Base-by-base conservation (phyloP, 257 asterid species). In the Rehmannia glutinosa region DNA sequence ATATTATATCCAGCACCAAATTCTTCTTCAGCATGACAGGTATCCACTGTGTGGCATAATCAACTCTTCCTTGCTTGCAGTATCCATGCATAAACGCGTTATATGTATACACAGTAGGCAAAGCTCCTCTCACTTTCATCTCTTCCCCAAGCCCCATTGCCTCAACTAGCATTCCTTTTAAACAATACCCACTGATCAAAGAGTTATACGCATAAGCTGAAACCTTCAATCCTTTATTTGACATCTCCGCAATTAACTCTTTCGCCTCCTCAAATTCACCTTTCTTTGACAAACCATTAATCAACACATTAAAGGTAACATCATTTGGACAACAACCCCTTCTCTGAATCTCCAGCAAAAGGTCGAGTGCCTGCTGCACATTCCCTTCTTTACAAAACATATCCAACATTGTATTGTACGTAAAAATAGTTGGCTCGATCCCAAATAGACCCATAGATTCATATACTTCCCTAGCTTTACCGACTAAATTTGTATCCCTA, bases 381-480 rank as follows among this genome's bases (percentile, higher is more conserved):
- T 86, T 69, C 13, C 92, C 88, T 27, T 71, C 71, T 76, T 77
- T 86, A 79, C 84, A 84, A 69, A 72, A 80, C 32, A 70, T 62
- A 82, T 78, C 91, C 79, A 90, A 71, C 86, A 87, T 73, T 3
- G 91, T 85, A 73, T 90, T 90, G 73, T 81, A 82, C 0, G 92
- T 83, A 57, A 87, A 69, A 41, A 87, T 67, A 10, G 83, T 83
- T 0, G 87, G 80, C 79, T 72, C 45, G 42, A 87, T 82, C 55
- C 82, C 86, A 70, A 62, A 74, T 64, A 43, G 58, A 30, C 62
- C 72, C 96, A 90, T 85, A 46, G 52, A 56, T 27, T 35, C 77
- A 71, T 83, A 87, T 38, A 87, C 77, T 58, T 83, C 80, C 71
- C 64, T 77, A 0, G 81, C 90, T 75, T 72, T 80, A 32, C 66